phyloP scores from a whole-genome alignment of 352 stramenopile species.

The Phytophthora colocasiae region DNA sequence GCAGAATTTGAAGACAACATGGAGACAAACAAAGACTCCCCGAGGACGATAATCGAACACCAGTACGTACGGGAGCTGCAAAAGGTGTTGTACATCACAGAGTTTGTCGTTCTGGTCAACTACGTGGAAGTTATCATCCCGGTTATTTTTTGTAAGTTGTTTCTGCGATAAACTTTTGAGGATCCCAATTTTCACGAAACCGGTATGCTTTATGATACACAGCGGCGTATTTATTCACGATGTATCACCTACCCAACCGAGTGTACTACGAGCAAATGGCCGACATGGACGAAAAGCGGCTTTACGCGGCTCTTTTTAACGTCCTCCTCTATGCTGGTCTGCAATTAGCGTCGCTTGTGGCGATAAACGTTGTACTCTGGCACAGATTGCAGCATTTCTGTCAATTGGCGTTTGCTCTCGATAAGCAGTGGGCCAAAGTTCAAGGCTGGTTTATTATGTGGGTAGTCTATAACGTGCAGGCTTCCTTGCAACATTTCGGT shows the following conservation, averaged over 20 bases:
- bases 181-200: background rate
- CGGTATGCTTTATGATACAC: background rate
- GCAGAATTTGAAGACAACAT: too few species aligned
- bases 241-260: slow-evolving; percentile 37
- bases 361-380: slow-evolving; percentile 24
- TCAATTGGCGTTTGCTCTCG: slow-evolving; percentile 49
- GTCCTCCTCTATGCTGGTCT: slow-evolving; percentile 40
- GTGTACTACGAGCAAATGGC: slow-evolving; percentile 36
- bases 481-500: slow-evolving; percentile 37
- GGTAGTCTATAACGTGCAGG: slow-evolving; percentile 42
- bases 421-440: slow-evolving; percentile 29
- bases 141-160: slow-evolving; percentile 23
- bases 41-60: background rate
- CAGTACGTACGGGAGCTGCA: slow-evolving; percentile 16
- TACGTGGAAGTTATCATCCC: slow-evolving; percentile 29
- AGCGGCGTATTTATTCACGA: slow-evolving; percentile 17
- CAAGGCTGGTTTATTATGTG: slow-evolving; percentile 46
- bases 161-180: background rate
- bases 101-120: slow-evolving; percentile 28
- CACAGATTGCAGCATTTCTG: slow-evolving; percentile 30
- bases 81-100: slow-evolving; percentile 23
- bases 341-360: slow-evolving; percentile 44
- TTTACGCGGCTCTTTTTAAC: slow-evolving; percentile 16
- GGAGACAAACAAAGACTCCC: too few species aligned
- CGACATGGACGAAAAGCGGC: slow-evolving; percentile 8